A percentile compares a stretch with the other conserved stretches of the same genome.
Evolutionary conservation across 805 yeast genomes (phyloP).

Genomic region (Spathaspora passalidarum): DNA sequence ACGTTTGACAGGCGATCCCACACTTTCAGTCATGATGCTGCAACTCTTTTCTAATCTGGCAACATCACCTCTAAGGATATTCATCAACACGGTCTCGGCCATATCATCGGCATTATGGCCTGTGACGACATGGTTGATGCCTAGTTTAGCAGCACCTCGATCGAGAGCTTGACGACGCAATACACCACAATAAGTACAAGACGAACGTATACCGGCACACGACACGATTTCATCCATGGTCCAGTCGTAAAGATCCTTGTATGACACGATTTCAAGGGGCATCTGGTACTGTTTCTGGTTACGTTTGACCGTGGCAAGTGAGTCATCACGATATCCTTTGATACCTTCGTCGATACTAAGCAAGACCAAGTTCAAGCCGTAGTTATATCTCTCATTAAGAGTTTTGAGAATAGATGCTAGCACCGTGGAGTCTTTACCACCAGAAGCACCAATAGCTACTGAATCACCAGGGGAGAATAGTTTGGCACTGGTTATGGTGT

Average conservation of each 20-base stretch:
- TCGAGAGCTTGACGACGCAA: slow-evolving; percentile 94
- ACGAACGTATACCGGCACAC: slow-evolving; percentile 87
- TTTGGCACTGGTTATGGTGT: slow-evolving; percentile 69
- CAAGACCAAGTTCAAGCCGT: slow-evolving; percentile 81
- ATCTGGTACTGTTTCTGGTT: slow-evolving; percentile 82
- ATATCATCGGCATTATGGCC: slow-evolving; percentile 99
- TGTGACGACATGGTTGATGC: slow-evolving; percentile 87
- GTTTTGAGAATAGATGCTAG: slow-evolving; percentile 84
- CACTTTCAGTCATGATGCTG: slow-evolving; percentile 74
- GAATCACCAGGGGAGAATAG: slow-evolving; percentile 78
- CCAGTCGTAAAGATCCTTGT: slow-evolving; percentile 91
- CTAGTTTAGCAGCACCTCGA: slow-evolving; percentile 86
- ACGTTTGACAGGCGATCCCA: slow-evolving; percentile 87
- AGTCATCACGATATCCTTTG: slow-evolving; percentile 94
- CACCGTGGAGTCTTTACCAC: slow-evolving; percentile 98
- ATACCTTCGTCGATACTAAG: slow-evolving; percentile 96
- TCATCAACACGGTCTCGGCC: slow-evolving; percentile 98
- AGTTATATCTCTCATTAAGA: slow-evolving; percentile 81
- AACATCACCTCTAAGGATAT: slow-evolving; percentile 90
- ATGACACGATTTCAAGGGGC: slow-evolving; percentile 78
- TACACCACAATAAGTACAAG: slow-evolving; percentile 98
- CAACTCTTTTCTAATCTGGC: slow-evolving; percentile 89
- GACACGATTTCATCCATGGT: slow-evolving; percentile 97
- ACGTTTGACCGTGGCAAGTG: slow-evolving; percentile 93
- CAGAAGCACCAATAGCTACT: slow-evolving; percentile 97